These are phyloP conservation scores for Penicillium sp. DNA, from an alignment of 2,329 filamentous ascomycete genomes.

Conservation along the genomic window DNA sequence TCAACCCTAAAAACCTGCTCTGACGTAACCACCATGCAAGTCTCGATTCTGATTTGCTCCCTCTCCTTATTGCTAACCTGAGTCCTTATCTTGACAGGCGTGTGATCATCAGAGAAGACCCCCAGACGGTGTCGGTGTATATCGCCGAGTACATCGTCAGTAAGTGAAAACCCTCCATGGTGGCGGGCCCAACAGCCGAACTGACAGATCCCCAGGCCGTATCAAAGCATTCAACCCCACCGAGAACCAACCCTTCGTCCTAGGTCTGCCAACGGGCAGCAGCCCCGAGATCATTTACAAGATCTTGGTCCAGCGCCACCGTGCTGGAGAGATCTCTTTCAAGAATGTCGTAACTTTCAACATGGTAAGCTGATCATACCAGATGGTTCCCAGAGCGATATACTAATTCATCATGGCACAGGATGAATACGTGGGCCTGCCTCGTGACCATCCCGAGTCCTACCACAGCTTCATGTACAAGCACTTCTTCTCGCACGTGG, in stretches of 20 bases:
- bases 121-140: slow-evolving; percentile 68
- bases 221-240: slow-evolving; percentile 77
- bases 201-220: slow-evolving; percentile 54
- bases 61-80: slow-evolving; percentile 7
- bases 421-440: slow-evolving; percentile 85
- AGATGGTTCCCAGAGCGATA: not conserved
- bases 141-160: slow-evolving; percentile 79
- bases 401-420: slow-evolving; percentile 30
- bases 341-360: slow-evolving; percentile 89
- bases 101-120: slow-evolving; percentile 77
- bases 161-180: slow-evolving; percentile 36
- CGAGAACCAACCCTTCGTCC: slow-evolving; percentile 71
- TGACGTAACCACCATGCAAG: slow-evolving; percentile 36
- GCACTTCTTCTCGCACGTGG: slow-evolving; percentile 83
- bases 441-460: slow-evolving; percentile 78
- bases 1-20: slow-evolving; percentile 4
- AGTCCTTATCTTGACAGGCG: slow-evolving; percentile 57
- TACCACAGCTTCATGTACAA: slow-evolving; percentile 95
- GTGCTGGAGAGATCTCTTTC: slow-evolving; percentile 67
- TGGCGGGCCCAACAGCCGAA: not conserved
- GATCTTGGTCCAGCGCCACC: slow-evolving; percentile 61
- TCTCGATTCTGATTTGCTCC: not conserved
- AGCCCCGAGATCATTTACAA: slow-evolving; percentile 78
- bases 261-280: slow-evolving; percentile 80
- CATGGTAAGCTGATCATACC: slow-evolving; percentile 59